Base-by-base conservation (phyloP, 108 stramenopile genomes). In the Skeletonema costatum region DNA sequence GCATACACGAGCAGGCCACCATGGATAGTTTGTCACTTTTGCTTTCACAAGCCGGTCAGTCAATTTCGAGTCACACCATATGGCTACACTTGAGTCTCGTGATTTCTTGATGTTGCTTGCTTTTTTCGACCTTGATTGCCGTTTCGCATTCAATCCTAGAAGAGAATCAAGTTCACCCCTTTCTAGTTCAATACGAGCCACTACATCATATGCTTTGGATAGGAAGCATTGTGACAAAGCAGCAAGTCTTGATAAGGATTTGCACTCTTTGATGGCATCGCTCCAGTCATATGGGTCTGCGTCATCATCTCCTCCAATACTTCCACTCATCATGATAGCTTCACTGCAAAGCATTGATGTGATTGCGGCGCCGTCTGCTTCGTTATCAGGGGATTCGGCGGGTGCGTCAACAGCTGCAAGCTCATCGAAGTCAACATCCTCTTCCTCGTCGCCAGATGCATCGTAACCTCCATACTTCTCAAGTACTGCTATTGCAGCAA, bases 1-100 rank as follows among this genome's bases (percentile, higher is more conserved):
- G 51, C 89, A 91, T 66, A 88, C 83, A 65, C 80, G 81, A 29
- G 94, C 92, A 46, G 94, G 94, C 94, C 94, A 95, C 90, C 90
- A 89, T 25, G 94, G 94, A 69, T 80, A 90, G 17, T 79, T 75
- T 16, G 83, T 87, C 2, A 88, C 87, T 74, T 88, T 92, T n/a
- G 73, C 88, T 64, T 92, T 87, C 50, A 88, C 87, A 58, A 93
- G 85, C 46, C 91, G 83, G 44, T 93, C 86, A 13, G 92, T 89
- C 41, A 87, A 83, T 17, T 64, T 67, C 8, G 87, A 83, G 65
- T 93, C 65, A 8, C 90, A 81, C 94, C 94, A 95, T 3, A 95
- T 86, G 53, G 85, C 88, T 31, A 85, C 84, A 35, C 80, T 76
- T 11, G 78, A 70, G 8, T 82, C 84, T 33, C 74, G 64, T 14